phyloP scores from a whole-genome alignment of 2,329 filamentous ascomycete genomes.

The Zymoseptoria pseudotritici region DNA sequence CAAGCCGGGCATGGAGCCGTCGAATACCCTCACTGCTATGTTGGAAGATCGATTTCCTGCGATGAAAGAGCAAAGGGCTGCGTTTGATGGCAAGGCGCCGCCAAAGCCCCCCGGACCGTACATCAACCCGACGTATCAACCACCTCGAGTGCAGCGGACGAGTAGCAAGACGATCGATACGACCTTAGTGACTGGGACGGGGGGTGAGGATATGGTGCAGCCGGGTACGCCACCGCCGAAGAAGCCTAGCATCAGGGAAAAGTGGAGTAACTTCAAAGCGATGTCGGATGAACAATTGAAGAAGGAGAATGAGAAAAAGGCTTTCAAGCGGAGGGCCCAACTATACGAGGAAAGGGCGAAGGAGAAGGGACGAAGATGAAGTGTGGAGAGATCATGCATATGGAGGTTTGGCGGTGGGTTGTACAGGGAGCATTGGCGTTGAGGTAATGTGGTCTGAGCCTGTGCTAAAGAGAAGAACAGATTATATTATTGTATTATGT shows the following conservation, averaged over 20 bases:
- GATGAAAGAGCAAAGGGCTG: constrained; percentile 2
- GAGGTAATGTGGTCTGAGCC: not conserved
- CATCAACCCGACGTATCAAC: constrained; percentile 15
- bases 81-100: not conserved
- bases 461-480: not conserved
- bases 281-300: constrained; percentile 4
- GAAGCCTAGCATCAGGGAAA: not conserved
- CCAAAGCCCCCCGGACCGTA: constrained; percentile 13
- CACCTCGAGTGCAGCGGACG: constrained; percentile 8
- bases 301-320: constrained; percentile 11
- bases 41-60: constrained; percentile 1
- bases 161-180: constrained; percentile 11
- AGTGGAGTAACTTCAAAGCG: not conserved
- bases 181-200: constrained; percentile 6
- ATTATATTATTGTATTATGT: not conserved
- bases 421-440: not conserved
- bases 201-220: constrained; percentile 13
- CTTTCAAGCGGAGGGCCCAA: constrained; percentile 20
- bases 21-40: not conserved
- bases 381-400: not conserved
- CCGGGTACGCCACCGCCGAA: constrained; percentile 1
- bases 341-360: constrained; percentile 22
- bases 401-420: not conserved
- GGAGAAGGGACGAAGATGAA: constrained; percentile 1
- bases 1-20: constrained; percentile 8